Evolutionary conservation across 1,284 basidiomycete genomes (phyloP), one percentile per base, ranked within the genome.

Genomic region (Boletus mariae): DNA sequence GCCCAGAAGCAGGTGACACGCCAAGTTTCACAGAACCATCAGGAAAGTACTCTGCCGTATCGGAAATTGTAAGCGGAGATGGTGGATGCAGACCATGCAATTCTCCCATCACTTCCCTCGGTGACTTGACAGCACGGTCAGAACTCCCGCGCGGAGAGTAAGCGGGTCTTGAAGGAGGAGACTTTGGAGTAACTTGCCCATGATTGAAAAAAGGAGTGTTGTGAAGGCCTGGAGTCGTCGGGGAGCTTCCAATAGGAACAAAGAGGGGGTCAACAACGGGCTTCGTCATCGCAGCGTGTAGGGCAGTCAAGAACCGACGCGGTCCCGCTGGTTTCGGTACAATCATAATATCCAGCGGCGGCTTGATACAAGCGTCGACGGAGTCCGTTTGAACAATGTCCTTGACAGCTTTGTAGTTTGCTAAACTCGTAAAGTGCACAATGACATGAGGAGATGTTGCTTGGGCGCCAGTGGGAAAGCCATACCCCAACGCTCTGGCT

Each of bases 281-380:
- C 59, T 87, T 90, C 12, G 82, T 87, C 45, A 92, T 77, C 2
- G 92, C 90, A 4, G 91, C 96, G 66, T 94, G 88, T 15, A 98
- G 74, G 10, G 94, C 89, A 5, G 93, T 94, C 56, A 98, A 73
- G 60, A 97, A 86, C 9, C 94, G 83, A 34, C 94, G 83, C 1
- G 94, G 94, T 4, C 95, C 95, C 9, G 91, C 93, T 5, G 94
- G 94, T 71, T 98, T 98, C 5, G 93, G 94, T 28, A 98, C 87
- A 59, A 98, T 92, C 76, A 97, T 90, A 28, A 96, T 83, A 61
- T 98, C 94, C 0, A 94, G 87, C 15, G 67, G 65, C 13, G 61
- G 77, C 57, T 38, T 75, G 67, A 17, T 71, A 61, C 57, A 74
- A 53, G 47, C 70, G 65, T 57, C 74, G 57, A 57, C 47, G 23